Percentiles rank a stretch among this genome's conserved stretches.
These are phyloP conservation scores for Hypoxylon sp. DNA, from an alignment of 2,329 filamentous ascomycete genomes.

Conservation along the genomic window DNA sequence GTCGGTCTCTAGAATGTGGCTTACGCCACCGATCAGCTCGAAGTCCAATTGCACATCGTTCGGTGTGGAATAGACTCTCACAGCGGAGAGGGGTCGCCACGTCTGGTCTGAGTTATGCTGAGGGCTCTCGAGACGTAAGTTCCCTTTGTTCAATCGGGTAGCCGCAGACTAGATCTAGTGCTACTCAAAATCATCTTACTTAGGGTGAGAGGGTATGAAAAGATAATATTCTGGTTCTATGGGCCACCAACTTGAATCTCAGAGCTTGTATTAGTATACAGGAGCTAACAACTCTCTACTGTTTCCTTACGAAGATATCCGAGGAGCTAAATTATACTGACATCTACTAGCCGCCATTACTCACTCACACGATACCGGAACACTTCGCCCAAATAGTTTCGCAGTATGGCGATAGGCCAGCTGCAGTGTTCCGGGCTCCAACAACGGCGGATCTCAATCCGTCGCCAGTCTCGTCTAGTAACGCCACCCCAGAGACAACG, in stretches of 20 bases:
- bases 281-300: too few relatives aligned
- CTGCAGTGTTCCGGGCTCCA: conserved; percentile 67
- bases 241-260: not conserved
- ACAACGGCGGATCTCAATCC: conserved; percentile 44
- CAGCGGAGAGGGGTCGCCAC: conserved; percentile 44
- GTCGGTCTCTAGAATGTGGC: not conserved
- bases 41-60: not conserved
- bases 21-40: not conserved
- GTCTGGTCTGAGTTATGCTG: conserved; percentile 50
- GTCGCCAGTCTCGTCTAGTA: conserved; percentile 47
- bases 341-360: conserved; percentile 71
- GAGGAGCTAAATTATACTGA: conserved; percentile 16
- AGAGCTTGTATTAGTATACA: not conserved
- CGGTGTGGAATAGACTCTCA: not conserved
- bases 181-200: not conserved
- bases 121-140: conserved; percentile 53
- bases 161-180: not conserved
- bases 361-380: conserved; percentile 76
- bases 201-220: not conserved
- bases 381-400: conserved; percentile 78
- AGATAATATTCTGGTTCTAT: not conserved
- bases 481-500: conserved; percentile 73
- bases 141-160: not conserved
- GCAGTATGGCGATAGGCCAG: conserved; percentile 72
- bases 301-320: not conserved